Evolutionary conservation across 768 basidiomycete genomes (phyloP).

Genomic region (Suillus occidentalis): DNA sequence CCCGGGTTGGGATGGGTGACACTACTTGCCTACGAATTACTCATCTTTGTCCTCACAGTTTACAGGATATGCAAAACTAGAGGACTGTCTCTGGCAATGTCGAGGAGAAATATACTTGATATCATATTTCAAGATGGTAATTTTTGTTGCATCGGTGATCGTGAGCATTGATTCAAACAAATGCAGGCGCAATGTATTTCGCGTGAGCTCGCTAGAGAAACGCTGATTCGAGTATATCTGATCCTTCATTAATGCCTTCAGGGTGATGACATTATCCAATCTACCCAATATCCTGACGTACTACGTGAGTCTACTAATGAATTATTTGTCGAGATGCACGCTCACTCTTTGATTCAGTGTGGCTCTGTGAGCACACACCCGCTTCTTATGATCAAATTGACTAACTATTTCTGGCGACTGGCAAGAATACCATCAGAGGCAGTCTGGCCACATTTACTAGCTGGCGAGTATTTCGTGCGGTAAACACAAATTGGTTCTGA

Average conservation of each 20-base stretch:
- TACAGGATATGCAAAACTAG: slow-evolving; percentile 42
- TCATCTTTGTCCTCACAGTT: slow-evolving; percentile 48
- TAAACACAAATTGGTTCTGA: background rate
- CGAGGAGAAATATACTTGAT: slow-evolving; percentile 37
- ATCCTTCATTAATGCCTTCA: slow-evolving; percentile 20
- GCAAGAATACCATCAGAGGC: background rate
- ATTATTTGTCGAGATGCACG: background rate
- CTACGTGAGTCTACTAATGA: slow-evolving; percentile 27
- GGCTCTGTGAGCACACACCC: background rate
- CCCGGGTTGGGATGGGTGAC: slow-evolving; percentile 49
- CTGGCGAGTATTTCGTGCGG: background rate
- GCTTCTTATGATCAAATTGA: background rate
- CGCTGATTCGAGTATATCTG: background rate
- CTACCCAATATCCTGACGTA: slow-evolving; percentile 46
- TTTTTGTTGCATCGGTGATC: slow-evolving; percentile 12
- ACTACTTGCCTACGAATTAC: slow-evolving; percentile 48
- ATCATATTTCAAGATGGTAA: slow-evolving; percentile 52
- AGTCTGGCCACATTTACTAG: background rate
- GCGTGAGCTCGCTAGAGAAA: slow-evolving; percentile 37
- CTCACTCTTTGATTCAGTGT: background rate
- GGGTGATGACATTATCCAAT: slow-evolving; percentile 53
- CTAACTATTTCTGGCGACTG: background rate
- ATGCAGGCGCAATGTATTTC: slow-evolving; percentile 55
- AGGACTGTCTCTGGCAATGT: slow-evolving; percentile 20
- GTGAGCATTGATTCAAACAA: background rate